phyloP scores from a whole-genome alignment of 73 alveolate genomes.

The Paramecium octaurelia region DNA sequence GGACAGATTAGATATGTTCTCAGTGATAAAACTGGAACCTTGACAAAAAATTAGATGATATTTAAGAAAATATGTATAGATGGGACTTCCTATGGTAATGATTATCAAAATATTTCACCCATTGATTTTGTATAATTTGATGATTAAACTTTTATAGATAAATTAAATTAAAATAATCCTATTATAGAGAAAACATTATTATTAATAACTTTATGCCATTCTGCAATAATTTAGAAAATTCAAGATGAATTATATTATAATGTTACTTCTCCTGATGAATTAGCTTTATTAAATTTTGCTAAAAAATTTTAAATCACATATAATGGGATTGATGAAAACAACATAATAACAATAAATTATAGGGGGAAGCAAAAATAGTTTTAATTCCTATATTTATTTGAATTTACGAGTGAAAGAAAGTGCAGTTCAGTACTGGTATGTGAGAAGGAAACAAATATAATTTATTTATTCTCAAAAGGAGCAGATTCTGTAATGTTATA shows the following conservation, averaged over 20 bases:
- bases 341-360: constrained; percentile 67
- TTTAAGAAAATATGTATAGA: constrained; percentile 83
- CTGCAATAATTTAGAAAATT: constrained; percentile 72
- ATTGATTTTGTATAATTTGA: constrained; percentile 81
- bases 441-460: constrained; percentile 69
- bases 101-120: constrained; percentile 45
- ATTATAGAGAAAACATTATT: not conserved
- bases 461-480: constrained; percentile 89
- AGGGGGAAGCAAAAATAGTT: constrained; percentile 44
- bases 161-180: constrained; percentile 59
- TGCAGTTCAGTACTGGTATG: constrained; percentile 89
- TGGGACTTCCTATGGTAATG: constrained; percentile 78
- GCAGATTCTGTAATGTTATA: constrained; percentile 89
- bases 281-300: constrained; percentile 93
- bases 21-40: constrained; percentile 96
- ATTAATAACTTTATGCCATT: constrained; percentile 83
- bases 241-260: constrained; percentile 63
- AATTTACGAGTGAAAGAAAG: constrained; percentile 91
- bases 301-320: constrained; percentile 79
- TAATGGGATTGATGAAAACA: constrained; percentile 81
- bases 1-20: constrained; percentile 92
- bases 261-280: constrained; percentile 97
- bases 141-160: constrained; percentile 66
- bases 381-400: constrained; percentile 82
- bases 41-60: constrained; percentile 92